A percentile compares a stretch with the other conserved stretches of the same genome.
Conservation (phyloP, 2,329 filamentous ascomycete genomes). For the Gnomoniopsis smithogilvyi region DNA sequence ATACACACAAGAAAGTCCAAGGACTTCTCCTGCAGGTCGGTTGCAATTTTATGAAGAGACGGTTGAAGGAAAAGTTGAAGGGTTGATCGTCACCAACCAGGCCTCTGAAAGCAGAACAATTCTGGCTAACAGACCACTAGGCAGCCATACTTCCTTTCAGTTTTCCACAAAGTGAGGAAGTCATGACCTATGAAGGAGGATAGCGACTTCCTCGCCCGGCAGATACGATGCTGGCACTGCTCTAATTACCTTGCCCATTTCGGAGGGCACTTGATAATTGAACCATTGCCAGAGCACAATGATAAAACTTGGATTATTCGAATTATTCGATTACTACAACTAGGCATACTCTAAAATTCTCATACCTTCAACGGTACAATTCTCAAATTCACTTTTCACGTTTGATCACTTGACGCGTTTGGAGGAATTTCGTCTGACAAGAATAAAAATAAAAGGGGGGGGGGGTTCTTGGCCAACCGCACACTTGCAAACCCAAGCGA, state of each 20-base stretch:
- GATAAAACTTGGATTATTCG: no score
- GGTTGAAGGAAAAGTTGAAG: not conserved
- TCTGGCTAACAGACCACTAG: not conserved
- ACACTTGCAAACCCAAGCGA: no score
- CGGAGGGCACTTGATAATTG: not conserved
- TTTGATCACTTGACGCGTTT: no score
- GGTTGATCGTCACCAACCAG: no score
- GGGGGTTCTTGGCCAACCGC: no score
- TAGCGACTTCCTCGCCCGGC: not conserved
- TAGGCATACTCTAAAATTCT: no score
- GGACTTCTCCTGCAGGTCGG: not conserved
- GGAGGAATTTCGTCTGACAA: no score
- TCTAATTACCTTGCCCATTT: no score
- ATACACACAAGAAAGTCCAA: not conserved
- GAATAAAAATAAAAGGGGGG: no score
- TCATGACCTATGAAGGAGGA: not conserved
- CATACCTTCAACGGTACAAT: no score
- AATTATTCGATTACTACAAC: no score
- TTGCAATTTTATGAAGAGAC: not conserved
- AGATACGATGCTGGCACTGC: not conserved
- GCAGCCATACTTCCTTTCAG: not conserved
- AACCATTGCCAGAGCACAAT: not conserved
- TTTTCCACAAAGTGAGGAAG: not conserved
- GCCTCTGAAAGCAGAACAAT: not conserved
- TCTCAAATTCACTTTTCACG: no score